A percentile compares a stretch with the other conserved stretches of the same genome.
Conservation (phyloP, 2,329 filamentous ascomycete genomes). For the Xylaria arbuscula region DNA sequence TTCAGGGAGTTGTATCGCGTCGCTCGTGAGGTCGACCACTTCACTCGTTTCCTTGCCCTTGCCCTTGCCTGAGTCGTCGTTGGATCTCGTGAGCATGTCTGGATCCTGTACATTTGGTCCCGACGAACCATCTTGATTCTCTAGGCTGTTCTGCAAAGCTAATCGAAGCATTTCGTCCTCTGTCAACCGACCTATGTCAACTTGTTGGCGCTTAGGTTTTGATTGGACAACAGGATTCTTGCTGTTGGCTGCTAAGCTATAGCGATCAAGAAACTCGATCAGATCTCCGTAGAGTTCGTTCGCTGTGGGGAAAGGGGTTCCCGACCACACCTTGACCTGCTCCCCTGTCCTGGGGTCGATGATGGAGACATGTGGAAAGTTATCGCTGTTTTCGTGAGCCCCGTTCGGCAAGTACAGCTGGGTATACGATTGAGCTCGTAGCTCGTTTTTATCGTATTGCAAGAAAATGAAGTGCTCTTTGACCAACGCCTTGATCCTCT, state of each 20-base stretch:
- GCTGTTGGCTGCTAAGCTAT: constrained; percentile 86
- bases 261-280: constrained; percentile 95
- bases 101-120: constrained; percentile 77
- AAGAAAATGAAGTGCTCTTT: constrained; percentile 95
- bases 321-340: constrained; percentile 96
- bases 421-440: constrained; percentile 80
- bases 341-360: constrained; percentile 96
- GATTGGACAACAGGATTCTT: constrained; percentile 92
- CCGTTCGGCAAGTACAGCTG: constrained; percentile 86
- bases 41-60: constrained; percentile 59
- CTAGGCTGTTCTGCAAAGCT: constrained; percentile 89
- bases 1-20: constrained; percentile 35
- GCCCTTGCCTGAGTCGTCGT: constrained; percentile 63
- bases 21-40: constrained; percentile 38
- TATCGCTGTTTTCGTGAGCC: constrained; percentile 81
- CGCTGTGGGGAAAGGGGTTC: constrained; percentile 78
- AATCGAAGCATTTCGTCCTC: constrained; percentile 98
- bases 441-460: constrained; percentile 90
- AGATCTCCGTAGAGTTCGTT: constrained; percentile 90
- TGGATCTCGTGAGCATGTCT: constrained; percentile 83
- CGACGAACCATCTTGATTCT: constrained; percentile 59
- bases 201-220: constrained; percentile 75
- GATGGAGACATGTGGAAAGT: constrained; percentile 95
- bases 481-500: constrained; percentile 80
- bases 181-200: constrained; percentile 88